Percentiles rank a stretch among this genome's conserved stretches.
phyloP scores from a whole-genome alignment of 371 early-diverging fungal genomes.

The Mortierella sp. region DNA sequence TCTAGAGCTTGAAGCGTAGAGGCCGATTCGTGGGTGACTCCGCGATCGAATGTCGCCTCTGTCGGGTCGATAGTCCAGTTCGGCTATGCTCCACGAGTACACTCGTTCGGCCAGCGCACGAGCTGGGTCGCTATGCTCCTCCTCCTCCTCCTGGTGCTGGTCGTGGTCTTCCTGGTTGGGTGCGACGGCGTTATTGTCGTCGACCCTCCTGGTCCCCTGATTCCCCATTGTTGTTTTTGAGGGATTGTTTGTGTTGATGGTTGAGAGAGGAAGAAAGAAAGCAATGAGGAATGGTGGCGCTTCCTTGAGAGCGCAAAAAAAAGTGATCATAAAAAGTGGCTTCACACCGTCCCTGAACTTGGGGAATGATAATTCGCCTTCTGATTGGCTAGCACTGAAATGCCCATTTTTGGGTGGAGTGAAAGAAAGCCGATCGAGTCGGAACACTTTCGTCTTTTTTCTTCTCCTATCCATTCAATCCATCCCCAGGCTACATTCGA shows the following conservation, averaged over 20 bases:
- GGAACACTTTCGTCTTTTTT: neutral
- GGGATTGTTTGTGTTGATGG: neutral
- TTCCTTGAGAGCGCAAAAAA: neutral
- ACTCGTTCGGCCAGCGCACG: slow-evolving; percentile 31
- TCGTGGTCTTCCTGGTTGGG: neutral
- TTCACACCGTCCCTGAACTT: neutral
- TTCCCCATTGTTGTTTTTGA: neutral
- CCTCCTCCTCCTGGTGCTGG: neutral
- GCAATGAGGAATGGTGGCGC: neutral
- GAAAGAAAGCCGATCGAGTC: neutral
- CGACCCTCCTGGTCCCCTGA: neutral
- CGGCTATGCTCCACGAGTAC: slow-evolving; percentile 32
- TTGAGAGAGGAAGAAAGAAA: neutral
- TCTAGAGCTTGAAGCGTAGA: neutral
- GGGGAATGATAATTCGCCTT: neutral
- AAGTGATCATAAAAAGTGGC: neutral
- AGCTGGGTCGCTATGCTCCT: neutral
- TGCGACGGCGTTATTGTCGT: neutral
- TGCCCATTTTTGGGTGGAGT: neutral
- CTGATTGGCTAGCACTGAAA: neutral
- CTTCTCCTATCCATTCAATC: neutral
- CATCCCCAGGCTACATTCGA: slow-evolving; percentile 3
- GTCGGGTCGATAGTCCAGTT: slow-evolving; percentile 37
- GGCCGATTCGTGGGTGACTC: slow-evolving; percentile 1
- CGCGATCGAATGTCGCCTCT: neutral